These are phyloP conservation scores for Arthromyces matolae DNA, from an alignment of 768 basidiomycete species.

Conservation along the genomic window DNA sequence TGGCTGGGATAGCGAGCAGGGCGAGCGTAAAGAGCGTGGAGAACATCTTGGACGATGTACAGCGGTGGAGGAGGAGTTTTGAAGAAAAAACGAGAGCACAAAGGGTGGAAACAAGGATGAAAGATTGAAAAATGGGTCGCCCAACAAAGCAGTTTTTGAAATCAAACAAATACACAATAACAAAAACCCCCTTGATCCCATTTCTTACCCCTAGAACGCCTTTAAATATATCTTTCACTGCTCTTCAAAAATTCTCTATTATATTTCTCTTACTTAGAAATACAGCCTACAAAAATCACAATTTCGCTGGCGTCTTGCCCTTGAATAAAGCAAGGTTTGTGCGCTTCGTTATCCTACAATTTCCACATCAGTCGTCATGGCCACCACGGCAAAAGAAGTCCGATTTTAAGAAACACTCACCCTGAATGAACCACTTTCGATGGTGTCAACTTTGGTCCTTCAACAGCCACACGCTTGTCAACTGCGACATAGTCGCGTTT, in stretches of 20 bases:
- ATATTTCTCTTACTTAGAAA: conserved; percentile 3
- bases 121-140: conserved; percentile 18
- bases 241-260: no score
- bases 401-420: conserved; percentile 40
- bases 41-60: conserved; percentile 57
- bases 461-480: conserved; percentile 52
- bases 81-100: conserved; percentile 25
- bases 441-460: conserved; percentile 56
- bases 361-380: conserved; percentile 32
- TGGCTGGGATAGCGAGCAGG: conserved; percentile 58
- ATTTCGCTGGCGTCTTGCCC: conserved; percentile 43
- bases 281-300: conserved; percentile 25
- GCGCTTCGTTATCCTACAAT: conserved; percentile 59
- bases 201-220: neutral
- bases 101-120: conserved; percentile 24
- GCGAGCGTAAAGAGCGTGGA: conserved; percentile 72
- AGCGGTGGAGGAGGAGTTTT: conserved; percentile 24
- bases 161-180: conserved; percentile 17
- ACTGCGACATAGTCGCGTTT: conserved; percentile 75
- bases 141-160: conserved; percentile 6
- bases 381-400: conserved; percentile 24
- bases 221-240: no score
- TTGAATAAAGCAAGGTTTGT: conserved; percentile 61
- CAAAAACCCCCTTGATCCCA: conserved; percentile 6
- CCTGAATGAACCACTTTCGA: conserved; percentile 69